Percentiles rank a stretch among this genome's conserved stretches.
Conservation (phyloP, 495 filamentous ascomycete species). For the Hypoxylon fuscum region DNA sequence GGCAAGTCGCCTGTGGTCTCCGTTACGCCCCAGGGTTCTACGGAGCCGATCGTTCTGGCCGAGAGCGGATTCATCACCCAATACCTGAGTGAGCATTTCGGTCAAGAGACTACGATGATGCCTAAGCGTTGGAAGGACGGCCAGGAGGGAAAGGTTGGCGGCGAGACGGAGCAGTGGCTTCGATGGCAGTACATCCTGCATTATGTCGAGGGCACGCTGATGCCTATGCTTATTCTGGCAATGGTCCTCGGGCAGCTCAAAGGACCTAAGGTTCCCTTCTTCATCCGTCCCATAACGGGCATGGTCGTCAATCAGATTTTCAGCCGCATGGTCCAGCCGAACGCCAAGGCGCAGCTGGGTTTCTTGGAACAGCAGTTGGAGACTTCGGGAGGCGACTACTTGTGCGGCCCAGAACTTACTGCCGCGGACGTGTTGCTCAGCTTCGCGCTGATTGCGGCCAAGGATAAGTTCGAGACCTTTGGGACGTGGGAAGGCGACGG, state of each 20-base stretch:
- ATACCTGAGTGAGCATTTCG: slow-evolving; percentile 81
- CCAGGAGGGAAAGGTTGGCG: slow-evolving; percentile 64
- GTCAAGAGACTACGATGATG: slow-evolving; percentile 58
- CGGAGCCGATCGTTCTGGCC: slow-evolving; percentile 71
- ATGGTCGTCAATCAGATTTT: slow-evolving; percentile 71
- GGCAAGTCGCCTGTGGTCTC: slow-evolving; percentile 84
- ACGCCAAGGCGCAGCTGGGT: slow-evolving; percentile 68
- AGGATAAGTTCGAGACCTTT: slow-evolving; percentile 63
- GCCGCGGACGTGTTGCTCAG: slow-evolving; percentile 83
- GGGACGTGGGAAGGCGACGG: slow-evolving; percentile 37
- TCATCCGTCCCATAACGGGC: slow-evolving; percentile 79
- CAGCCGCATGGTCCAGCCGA: slow-evolving; percentile 66
- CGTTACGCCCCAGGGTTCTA: slow-evolving; percentile 53
- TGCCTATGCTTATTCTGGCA: slow-evolving; percentile 69
- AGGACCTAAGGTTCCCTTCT: slow-evolving; percentile 77
- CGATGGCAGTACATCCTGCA: slow-evolving; percentile 82
- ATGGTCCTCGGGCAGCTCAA: slow-evolving; percentile 56
- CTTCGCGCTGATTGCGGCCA: slow-evolving; percentile 72
- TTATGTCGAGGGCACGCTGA: slow-evolving; percentile 75
- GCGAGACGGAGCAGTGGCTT: slow-evolving; percentile 79
- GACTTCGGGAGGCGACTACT: slow-evolving; percentile 70
- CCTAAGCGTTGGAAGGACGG: slow-evolving; percentile 69
- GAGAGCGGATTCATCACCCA: slow-evolving; percentile 83
- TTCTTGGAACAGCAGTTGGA: slow-evolving; percentile 79
- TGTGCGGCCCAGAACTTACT: slow-evolving; percentile 77